Conservation (phyloP, 345 rosid species). For the Mangifera indica region DNA sequence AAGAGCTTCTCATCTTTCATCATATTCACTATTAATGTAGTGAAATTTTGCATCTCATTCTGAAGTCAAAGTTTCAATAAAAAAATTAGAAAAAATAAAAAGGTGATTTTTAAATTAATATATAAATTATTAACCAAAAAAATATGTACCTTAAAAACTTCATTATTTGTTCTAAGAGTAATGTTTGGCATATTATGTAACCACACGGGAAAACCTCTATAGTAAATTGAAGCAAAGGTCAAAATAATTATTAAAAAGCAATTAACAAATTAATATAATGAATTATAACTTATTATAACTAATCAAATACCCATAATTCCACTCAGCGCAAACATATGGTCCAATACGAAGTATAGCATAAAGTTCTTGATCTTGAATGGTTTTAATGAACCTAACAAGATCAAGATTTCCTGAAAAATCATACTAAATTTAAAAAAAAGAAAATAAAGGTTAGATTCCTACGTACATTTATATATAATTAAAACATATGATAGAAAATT, state of each 20-base stretch:
- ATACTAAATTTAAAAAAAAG: conserved; percentile 23
- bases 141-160: conserved; percentile 42
- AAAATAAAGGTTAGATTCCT: background rate
- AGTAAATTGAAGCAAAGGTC: background rate
- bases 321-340: conserved; percentile 49
- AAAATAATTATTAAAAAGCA: background rate
- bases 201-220: conserved; percentile 70
- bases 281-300: background rate
- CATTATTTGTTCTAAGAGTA: conserved; percentile 49
- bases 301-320: conserved; percentile 42
- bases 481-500: no score
- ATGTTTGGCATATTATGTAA: conserved; percentile 49
- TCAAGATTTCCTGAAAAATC: conserved; percentile 41
- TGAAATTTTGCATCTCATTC: conserved; percentile 47
- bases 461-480: no score
- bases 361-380: conserved; percentile 32
- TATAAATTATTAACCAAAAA: background rate
- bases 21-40: conserved; percentile 34
- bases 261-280: background rate
- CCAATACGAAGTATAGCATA: conserved; percentile 50
- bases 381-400: conserved; percentile 41
- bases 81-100: background rate
- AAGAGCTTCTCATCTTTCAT: conserved; percentile 32
- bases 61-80: background rate
- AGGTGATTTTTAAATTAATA: background rate